Conservation (phyloP, 768 basidiomycete genomes). For the Auriscalpium orientale region DNA sequence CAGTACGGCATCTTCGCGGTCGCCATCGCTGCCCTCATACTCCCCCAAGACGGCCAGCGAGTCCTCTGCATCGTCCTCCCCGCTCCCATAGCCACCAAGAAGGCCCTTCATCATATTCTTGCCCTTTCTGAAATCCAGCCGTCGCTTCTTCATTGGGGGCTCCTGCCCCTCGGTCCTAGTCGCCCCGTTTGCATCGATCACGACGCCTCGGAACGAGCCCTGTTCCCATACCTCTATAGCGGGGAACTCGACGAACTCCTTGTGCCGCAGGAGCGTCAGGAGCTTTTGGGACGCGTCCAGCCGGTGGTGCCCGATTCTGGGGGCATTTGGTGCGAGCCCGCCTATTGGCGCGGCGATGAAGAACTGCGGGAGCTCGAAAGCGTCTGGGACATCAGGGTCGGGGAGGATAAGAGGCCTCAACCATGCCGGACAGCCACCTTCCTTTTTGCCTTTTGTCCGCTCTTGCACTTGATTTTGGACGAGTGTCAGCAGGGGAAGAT, state of each 20-base stretch:
- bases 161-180: conserved; percentile 29
- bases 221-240: conserved; percentile 70
- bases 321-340: neutral
- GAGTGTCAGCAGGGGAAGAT: conserved; percentile 41
- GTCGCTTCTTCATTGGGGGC: conserved; percentile 45
- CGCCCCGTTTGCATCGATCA: conserved; percentile 49
- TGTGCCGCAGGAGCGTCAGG: conserved; percentile 41
- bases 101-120: conserved; percentile 50
- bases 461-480: conserved; percentile 42
- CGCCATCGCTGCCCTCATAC: conserved; percentile 45
- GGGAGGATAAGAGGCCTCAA: conserved; percentile 42
- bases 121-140: conserved; percentile 43
- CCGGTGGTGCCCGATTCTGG: conserved; percentile 39
- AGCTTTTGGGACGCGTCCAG: conserved; percentile 48
- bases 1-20: conserved; percentile 12
- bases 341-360: conserved; percentile 23
- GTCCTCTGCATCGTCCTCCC: conserved; percentile 29
- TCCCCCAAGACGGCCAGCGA: conserved; percentile 27
- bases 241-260: conserved; percentile 77
- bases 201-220: conserved; percentile 47
- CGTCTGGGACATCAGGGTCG: conserved; percentile 47
- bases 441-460: conserved; percentile 36
- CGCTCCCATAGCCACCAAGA: conserved; percentile 54
- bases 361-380: conserved; percentile 50
- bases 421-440: conserved; percentile 42